Evolutionary conservation across 2,329 filamentous ascomycete genomes (phyloP), one percentile per base, ranked within the genome.

Genomic region (Monosporascus sp.): DNA sequence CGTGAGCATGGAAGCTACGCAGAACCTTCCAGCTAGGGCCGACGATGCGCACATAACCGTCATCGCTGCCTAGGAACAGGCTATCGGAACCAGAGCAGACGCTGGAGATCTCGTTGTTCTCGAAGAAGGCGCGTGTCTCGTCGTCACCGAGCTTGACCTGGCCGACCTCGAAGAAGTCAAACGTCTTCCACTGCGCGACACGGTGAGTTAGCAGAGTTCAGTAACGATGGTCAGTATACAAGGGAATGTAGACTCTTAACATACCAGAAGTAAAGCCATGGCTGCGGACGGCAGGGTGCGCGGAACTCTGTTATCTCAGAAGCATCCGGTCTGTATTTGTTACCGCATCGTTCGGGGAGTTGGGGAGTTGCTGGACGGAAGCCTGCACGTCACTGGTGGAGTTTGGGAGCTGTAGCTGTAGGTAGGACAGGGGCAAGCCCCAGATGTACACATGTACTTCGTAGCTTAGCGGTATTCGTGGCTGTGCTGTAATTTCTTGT

Each of bases 101-200:
- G 65, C 85, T 90, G 49, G 89, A 88, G 54, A 96, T 85, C 62
- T 91, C 90, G 68, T 82, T 83, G 81, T 89, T 88, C 71, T 92
- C 87, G 75, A 95, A 88, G 67, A 91, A 80, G 66, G 84, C 81
- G 62, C 85, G 84, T 68, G 84, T 87, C 68, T 95, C 90, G 65
- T 87, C 87, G 70, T 95, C 88, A 62, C 82, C 82, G 64, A 92
- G 80, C 67, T 87, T 84, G 71, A 97, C 85, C 69, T 89, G 87
- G 69, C 85, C 85, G 71, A 96, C 90, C 74, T 97, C 90, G 82
- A 99, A 97, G 85, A 99, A 99, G 80, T 96, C 92, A 78, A 99
- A 99, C 63, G 88, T 87, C 88, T 97, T 97, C 93, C 94, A 97
- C 93, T 96, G 61, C 6, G 20, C 11, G 18, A 25, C 9, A 17